A percentile compares a stretch with the other conserved stretches of the same genome.
Evolutionary conservation across 208 protist genomes (phyloP).

Genomic region (Phytomonas sp.): DNA sequence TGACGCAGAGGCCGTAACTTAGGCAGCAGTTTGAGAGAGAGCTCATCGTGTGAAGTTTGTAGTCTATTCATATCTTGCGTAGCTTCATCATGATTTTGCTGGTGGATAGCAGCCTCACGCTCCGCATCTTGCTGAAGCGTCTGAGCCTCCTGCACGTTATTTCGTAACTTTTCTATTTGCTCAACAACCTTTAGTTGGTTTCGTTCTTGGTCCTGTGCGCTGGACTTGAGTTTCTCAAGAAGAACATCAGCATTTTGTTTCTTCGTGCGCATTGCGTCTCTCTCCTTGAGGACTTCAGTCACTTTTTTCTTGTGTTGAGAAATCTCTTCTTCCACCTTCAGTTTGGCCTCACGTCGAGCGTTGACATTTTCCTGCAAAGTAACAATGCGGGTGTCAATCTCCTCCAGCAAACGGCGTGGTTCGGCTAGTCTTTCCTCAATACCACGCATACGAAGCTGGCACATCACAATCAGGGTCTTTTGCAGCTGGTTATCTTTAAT

Average conservation of each 20-base stretch:
- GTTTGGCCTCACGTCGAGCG: slow-evolving; percentile 26
- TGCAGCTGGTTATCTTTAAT: slow-evolving; percentile 90
- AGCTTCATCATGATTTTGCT: slow-evolving; percentile 77
- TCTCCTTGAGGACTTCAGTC: slow-evolving; percentile 38
- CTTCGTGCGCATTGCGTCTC: slow-evolving; percentile 48
- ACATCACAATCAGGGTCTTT: slow-evolving; percentile 85
- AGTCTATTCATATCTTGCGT: slow-evolving; percentile 27
- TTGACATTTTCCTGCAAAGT: slow-evolving; percentile 48
- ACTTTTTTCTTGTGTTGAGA: slow-evolving; percentile 59
- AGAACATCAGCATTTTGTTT: slow-evolving; percentile 59
- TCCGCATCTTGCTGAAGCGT: slow-evolving; percentile 80
- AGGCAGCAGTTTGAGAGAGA: slow-evolving; percentile 71
- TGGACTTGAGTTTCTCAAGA: slow-evolving; percentile 64
- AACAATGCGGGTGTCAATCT: slow-evolving; percentile 62
- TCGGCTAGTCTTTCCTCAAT: slow-evolving; percentile 75
- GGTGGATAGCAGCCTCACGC: slow-evolving; percentile 69
- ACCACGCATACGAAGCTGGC: slow-evolving; percentile 80
- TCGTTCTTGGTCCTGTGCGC: slow-evolving; percentile 55
- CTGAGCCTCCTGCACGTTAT: slow-evolving; percentile 61
- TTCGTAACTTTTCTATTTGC: slow-evolving; percentile 78
- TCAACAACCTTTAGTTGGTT: slow-evolving; percentile 63
- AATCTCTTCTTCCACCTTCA: slow-evolving; percentile 36
- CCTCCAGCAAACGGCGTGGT: slow-evolving; percentile 42
- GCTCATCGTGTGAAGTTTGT: slow-evolving; percentile 50
- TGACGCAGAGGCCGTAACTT: slow-evolving; percentile 76